phyloP scores from a whole-genome alignment of 2,329 filamentous ascomycete species.

The Cladosporium phlei region DNA sequence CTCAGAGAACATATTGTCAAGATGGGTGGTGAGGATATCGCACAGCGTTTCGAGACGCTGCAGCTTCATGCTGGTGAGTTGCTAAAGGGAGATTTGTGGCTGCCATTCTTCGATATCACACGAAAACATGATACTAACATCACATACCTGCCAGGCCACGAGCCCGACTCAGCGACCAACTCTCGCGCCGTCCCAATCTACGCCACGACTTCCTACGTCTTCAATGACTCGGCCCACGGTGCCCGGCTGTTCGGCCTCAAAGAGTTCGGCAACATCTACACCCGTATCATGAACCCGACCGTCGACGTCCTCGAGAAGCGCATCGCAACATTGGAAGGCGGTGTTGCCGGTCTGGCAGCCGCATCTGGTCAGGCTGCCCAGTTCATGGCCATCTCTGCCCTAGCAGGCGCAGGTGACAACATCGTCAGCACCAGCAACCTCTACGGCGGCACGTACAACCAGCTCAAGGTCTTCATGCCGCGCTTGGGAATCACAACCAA shows the following conservation, averaged over 20 bases:
- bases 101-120: conserved; percentile 53
- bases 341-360: conserved; percentile 77
- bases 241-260: conserved; percentile 94
- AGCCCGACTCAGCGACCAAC: conserved; percentile 75
- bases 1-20: conserved; percentile 26
- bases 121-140: background rate
- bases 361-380: conserved; percentile 86
- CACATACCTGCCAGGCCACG: conserved; percentile 54
- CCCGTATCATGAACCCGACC: conserved; percentile 92
- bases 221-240: conserved; percentile 94
- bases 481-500: conserved; percentile 84
- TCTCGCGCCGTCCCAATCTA: conserved; percentile 93
- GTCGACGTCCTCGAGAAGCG: conserved; percentile 96
- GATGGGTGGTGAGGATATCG: conserved; percentile 35
- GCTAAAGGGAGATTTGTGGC: background rate
- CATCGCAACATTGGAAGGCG: conserved; percentile 90
- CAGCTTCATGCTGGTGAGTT: conserved; percentile 46
- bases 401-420: conserved; percentile 87
- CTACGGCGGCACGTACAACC: conserved; percentile 95
- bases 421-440: conserved; percentile 86
- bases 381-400: conserved; percentile 79
- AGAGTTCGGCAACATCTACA: conserved; percentile 97
- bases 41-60: conserved; percentile 47
- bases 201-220: conserved; percentile 82
- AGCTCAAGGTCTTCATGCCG: conserved; percentile 86